Conservation (phyloP, 2,329 filamentous ascomycete genomes). For the Fusarium ambrosium region DNA sequence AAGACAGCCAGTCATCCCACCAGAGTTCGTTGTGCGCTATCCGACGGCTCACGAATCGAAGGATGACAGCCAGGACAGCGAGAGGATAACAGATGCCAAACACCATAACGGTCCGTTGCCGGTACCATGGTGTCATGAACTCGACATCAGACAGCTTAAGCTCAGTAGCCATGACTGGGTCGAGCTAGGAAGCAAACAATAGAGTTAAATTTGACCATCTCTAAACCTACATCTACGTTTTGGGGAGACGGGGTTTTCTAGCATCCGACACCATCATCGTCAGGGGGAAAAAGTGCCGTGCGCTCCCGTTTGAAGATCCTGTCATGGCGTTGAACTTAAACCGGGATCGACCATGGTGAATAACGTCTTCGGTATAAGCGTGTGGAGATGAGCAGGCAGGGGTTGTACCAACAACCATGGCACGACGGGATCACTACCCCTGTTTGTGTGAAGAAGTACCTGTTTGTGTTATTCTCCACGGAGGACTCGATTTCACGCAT, state of each 20-base stretch:
- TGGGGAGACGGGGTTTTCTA: neutral
- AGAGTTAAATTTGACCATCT: neutral
- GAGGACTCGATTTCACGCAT: neutral
- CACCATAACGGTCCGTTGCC: constrained; percentile 8
- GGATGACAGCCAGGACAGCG: neutral
- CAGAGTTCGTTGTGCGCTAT: neutral
- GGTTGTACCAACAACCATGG: neutral
- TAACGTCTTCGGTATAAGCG: neutral
- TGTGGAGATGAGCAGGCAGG: neutral
- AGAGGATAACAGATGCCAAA: constrained; percentile 8
- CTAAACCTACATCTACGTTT: neutral
- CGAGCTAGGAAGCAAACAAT: neutral
- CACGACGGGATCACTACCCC: neutral
- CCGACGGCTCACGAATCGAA: constrained; percentile 3
- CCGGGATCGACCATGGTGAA: neutral
- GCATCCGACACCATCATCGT: neutral
- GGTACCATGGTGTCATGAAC: constrained; percentile 7
- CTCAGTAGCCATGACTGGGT: neutral
- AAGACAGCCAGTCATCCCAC: constrained; percentile 17
- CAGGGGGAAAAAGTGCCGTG: neutral
- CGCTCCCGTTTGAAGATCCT: neutral
- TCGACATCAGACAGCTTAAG: constrained; percentile 10
- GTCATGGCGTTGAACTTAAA: neutral
- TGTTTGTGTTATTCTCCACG: neutral
- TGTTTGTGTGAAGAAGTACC: neutral